A percentile compares a stretch with the other conserved stretches of the same genome.
Evolutionary conservation across 1,139 yeast species (phyloP).

Genomic region (Candida buenavistaensis): DNA sequence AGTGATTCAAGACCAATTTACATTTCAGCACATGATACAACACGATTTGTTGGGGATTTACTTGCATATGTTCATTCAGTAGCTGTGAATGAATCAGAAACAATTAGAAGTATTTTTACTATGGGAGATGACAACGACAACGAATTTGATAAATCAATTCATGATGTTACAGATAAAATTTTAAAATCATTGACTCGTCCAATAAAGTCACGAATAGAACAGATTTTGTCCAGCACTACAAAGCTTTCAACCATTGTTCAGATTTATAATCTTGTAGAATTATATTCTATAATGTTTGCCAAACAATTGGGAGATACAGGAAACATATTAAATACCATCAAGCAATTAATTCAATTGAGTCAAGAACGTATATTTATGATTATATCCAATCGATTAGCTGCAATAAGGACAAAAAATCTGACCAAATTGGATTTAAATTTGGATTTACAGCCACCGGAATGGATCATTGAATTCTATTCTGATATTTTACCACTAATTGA

Average conservation of each 20-base stretch:
- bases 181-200: conserved; percentile 41
- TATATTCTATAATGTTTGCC: conserved; percentile 69
- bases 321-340: conserved; percentile 24
- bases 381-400: conserved; percentile 40
- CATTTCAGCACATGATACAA: conserved; percentile 76
- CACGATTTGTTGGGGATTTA: conserved; percentile 81
- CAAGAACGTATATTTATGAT: conserved; percentile 43
- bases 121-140: conserved; percentile 17
- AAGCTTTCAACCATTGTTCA: conserved; percentile 56
- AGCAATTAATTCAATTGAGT: conserved; percentile 28
- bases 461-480: conserved; percentile 61
- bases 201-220: conserved; percentile 55
- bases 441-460: conserved; percentile 69
- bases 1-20: conserved; percentile 50
- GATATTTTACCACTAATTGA: conserved; percentile 54
- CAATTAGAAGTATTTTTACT: conserved; percentile 49
- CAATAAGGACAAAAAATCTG: conserved; percentile 39
- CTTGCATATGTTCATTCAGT: conserved; percentile 87
- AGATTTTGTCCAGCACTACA: conserved; percentile 65
- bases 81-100: conserved; percentile 87
- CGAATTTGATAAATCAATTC: conserved; percentile 25
- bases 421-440: conserved; percentile 43
- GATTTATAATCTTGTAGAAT: conserved; percentile 60
- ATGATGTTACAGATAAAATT: conserved; percentile 34
- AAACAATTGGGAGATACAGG: conserved; percentile 37